Conservation (phyloP, 352 stramenopile species). For the Phytophthora ramorum region DNA sequence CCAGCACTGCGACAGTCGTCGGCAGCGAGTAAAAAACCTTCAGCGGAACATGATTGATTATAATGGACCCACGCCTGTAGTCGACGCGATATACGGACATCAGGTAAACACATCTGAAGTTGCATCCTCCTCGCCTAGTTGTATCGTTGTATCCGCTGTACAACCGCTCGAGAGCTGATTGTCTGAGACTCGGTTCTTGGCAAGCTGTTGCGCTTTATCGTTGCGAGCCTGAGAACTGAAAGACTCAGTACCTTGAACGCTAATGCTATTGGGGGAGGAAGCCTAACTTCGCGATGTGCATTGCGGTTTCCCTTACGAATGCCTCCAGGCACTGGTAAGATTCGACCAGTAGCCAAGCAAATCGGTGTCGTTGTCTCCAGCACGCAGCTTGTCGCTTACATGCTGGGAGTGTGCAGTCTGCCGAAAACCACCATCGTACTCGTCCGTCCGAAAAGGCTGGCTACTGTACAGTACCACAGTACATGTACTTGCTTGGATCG, state of each 20-base stretch:
- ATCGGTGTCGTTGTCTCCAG: not conserved
- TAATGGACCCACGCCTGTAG: conserved; percentile 14
- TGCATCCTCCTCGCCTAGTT: conserved; percentile 22
- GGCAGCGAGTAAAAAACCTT: no score
- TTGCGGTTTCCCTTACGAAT: not conserved
- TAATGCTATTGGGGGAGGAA: no score
- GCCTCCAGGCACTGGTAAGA: not conserved
- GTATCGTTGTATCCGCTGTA: not conserved
- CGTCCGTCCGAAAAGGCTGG: no score
- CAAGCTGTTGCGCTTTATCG: not conserved
- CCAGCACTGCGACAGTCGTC: not conserved
- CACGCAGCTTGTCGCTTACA: not conserved
- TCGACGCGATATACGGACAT: conserved; percentile 33
- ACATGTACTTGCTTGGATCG: no score
- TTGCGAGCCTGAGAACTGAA: no score
- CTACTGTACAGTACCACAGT: not conserved
- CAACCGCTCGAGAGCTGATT: conserved; percentile 26
- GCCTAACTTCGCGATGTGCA: no score
- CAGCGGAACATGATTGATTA: conserved; percentile 7
- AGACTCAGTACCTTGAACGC: no score
- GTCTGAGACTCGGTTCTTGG: conserved; percentile 10
- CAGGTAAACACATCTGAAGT: conserved; percentile 27
- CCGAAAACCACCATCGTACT: not conserved
- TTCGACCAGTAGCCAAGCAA: not conserved
- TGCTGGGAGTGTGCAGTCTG: not conserved